A percentile compares a stretch with the other conserved stretches of the same genome.
These are phyloP conservation scores for Pugionium cornutum DNA, from an alignment of 345 rosid species.

Conservation along the genomic window DNA sequence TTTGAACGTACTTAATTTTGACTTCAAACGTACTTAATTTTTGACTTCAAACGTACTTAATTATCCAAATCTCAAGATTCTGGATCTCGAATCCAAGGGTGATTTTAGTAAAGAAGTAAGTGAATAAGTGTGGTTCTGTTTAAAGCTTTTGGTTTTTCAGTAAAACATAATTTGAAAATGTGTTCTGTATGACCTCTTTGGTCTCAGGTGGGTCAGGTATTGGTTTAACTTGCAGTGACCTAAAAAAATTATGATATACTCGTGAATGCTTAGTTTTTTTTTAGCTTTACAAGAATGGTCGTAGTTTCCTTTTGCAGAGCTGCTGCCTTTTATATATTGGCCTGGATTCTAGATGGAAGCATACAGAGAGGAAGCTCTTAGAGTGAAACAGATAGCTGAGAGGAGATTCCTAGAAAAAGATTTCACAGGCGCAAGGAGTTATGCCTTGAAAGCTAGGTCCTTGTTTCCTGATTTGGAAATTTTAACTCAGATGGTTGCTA, in stretches of 20 bases:
- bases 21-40: no score
- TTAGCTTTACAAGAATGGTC: conserved; percentile 38
- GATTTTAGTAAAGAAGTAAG: conserved; percentile 4
- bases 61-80: conserved; percentile 29
- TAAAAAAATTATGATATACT: conserved; percentile 23
- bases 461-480: conserved; percentile 84
- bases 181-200: conserved; percentile 31
- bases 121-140: conserved; percentile 5
- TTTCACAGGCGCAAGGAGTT: conserved; percentile 70
- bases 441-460: conserved; percentile 76
- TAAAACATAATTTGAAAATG: conserved; percentile 20
- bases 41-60: no score
- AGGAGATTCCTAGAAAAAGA: conserved; percentile 79
- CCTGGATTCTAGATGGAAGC: conserved; percentile 59
- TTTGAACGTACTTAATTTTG: conserved; percentile 20
- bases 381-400: conserved; percentile 84
- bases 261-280: conserved; percentile 39
- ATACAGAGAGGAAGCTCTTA: conserved; percentile 75
- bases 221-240: conserved; percentile 2
- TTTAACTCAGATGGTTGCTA: conserved; percentile 86
- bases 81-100: conserved; percentile 25
- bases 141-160: neutral
- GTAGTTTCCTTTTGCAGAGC: conserved; percentile 41
- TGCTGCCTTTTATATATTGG: conserved; percentile 39
- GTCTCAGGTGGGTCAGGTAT: conserved; percentile 29